A percentile compares a stretch with the other conserved stretches of the same genome.
Conservation (phyloP, 257 asterid genomes). For the Thymus quinquecostatus region DNA sequence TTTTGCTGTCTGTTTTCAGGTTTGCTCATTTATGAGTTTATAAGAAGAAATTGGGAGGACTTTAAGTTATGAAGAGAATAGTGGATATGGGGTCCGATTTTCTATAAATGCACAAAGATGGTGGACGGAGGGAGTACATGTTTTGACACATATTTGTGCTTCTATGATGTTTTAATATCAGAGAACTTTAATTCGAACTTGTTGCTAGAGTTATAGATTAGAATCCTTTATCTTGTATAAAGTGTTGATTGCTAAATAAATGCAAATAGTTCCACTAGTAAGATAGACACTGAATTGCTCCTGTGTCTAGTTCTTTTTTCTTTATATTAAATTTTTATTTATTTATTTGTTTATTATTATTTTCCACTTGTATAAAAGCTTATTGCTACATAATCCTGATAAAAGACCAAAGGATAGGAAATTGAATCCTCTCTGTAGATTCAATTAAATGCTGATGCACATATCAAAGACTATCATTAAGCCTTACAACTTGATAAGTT, state of each 20-base stretch:
- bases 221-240: constrained; percentile 11
- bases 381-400: background rate
- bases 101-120: too few species aligned
- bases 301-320: too few species aligned
- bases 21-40: too few species aligned
- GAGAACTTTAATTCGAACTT: constrained; percentile 1
- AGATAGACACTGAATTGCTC: background rate
- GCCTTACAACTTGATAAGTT: background rate
- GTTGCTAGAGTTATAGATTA: constrained; percentile 9
- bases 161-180: background rate
- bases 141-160: constrained; percentile 4
- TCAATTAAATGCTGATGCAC: constrained; percentile 1
- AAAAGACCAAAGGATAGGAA: background rate
- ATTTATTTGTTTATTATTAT: too few species aligned
- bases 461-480: constrained; percentile 12
- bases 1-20: background rate
- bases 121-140: background rate
- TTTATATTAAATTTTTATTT: background rate
- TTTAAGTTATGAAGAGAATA: too few species aligned
- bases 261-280: background rate
- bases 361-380: too few species aligned
- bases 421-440: background rate
- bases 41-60: too few species aligned
- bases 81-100: too few species aligned
- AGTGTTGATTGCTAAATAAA: background rate